Base-by-base conservation (phyloP, 768 basidiomycete species). In the Rickenella mellea region DNA sequence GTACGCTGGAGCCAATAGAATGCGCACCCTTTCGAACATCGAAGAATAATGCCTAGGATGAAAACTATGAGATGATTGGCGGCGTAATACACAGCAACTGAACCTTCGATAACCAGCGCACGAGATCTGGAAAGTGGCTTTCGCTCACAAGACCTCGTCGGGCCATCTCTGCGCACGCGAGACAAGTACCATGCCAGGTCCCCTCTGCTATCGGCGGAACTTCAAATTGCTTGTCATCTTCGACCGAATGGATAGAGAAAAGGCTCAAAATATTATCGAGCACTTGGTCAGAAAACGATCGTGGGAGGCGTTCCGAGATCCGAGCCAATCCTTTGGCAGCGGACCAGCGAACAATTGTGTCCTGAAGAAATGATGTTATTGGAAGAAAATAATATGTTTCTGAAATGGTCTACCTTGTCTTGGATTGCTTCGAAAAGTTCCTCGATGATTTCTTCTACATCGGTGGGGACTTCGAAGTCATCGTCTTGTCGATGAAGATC, bases 271-370 rank as follows among this genome's bases (percentile, higher is more conserved):
- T 65, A 4, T 78, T 87, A 40, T 85, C 80, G 3, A 94, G 62
- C n/a, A 98, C 80, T 56, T 98, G 90, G 26, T 71, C 64, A 2
- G 76, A 68, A 51, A 90, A 85, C 26, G 82, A 80, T 1, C 62
- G 45, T 2, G 96, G 87, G 1, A 99, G 73, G 28, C 85, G 74
- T 49, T 85, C 80, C 2, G 87, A 71, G 33, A 97, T 74, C 6
- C 92, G 78, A 6, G 92, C 86, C 7, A 97, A 65, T 28, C 86
- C 87, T 61, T 98, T 99, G 8, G 96, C 87, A 4, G 90, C 78
- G 11, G 94, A 91, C 76, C 89, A 97, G 39, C 96, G 83, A 10
- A 98, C 90, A 21, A 92, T 68, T 0, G 94, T 97, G 53, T 96
- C 93, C 93, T 98, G 50, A 12, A 40, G 17, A 17, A 32, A 46